Conservation (phyloP, 129 eudicot species). For the Mikania micrantha region DNA sequence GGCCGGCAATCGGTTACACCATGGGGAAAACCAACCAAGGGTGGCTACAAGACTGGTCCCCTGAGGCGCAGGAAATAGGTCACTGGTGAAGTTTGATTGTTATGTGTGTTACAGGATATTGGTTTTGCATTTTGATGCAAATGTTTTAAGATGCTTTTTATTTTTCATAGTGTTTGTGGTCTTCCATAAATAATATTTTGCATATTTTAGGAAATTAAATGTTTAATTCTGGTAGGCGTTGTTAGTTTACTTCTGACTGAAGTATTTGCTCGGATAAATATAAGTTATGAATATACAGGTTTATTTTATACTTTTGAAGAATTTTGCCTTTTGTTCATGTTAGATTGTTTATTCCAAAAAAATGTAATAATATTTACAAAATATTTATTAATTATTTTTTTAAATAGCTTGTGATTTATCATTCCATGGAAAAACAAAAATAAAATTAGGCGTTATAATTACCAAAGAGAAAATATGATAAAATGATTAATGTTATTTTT, state of each 20-base stretch:
- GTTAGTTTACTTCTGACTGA: no score
- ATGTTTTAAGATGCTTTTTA: constrained; percentile 3
- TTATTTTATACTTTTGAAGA: no score
- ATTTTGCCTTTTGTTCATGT: no score
- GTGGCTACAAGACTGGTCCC: constrained; percentile 74
- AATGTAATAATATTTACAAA: background rate
- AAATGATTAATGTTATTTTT: no score
- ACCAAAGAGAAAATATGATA: no score
- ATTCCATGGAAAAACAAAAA: no score
- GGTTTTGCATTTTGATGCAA: constrained; percentile 9
- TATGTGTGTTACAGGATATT: constrained; percentile 7
- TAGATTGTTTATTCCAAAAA: background rate
- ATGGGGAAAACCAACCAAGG: constrained; percentile 83
- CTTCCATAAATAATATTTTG: constrained; percentile 9
- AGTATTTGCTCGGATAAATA: no score
- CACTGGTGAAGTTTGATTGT: background rate
- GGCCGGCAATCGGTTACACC: constrained; percentile 54
- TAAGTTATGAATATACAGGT: no score
- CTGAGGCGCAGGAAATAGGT: constrained; percentile 51
- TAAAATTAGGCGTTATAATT: no score
- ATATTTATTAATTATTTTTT: background rate
- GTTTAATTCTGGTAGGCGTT: background rate
- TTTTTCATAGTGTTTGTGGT: constrained; percentile 9
- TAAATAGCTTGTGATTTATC: background rate
- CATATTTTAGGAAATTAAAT: background rate